Base-by-base conservation (phyloP, 345 rosid species). In the Salix arbutifolia region DNA sequence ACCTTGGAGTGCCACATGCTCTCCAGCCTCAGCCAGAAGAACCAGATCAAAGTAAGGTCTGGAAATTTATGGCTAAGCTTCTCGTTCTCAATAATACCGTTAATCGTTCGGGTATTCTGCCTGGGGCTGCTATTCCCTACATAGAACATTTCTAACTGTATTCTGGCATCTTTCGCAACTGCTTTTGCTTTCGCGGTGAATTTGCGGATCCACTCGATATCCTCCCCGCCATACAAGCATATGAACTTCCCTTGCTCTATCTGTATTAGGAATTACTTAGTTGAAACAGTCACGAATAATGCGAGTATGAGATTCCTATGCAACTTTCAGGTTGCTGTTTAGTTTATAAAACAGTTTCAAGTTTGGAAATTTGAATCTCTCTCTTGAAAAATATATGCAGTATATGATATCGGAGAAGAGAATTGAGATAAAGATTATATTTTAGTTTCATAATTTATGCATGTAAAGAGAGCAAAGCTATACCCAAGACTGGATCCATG, bases 171-270 rank as follows among this genome's bases (percentile, higher is more conserved):
- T 64, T 48, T 42, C 0, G 95, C 89, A 9, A 84, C 85, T 14
- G 65, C 44, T 8, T 74, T 56, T 75, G 89, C 85, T 0, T 84
- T 44, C 9, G 1, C 28, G 12, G 92, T 85, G 80, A 82, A 88
- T 28, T 70, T 88, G n/a, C 83, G 77, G 79, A 92, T 91, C 97
- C 97, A 89, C 2, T 87, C 90, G 2, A 87, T 72, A 78, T 92
- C 92, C 79, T 89, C 94, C 67, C 97, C 97, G 31, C 97, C 97
- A 72, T 88, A 92, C 52, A 92, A 76, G 83, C 91, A 92, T 70
- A 91, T 86, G 81, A 70, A 78, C 77, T 84, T 91, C 13, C 86
- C 89, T 17, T 28, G 71, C 0, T 1, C 23, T n/a, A 73, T 38
- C 84, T 81, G 83, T 5, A 62, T 33, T 62, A 8, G 19, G 40